Evolutionary conservation across 306 rosid species (phyloP).

Genomic region (Styphnolobium japonicum): DNA sequence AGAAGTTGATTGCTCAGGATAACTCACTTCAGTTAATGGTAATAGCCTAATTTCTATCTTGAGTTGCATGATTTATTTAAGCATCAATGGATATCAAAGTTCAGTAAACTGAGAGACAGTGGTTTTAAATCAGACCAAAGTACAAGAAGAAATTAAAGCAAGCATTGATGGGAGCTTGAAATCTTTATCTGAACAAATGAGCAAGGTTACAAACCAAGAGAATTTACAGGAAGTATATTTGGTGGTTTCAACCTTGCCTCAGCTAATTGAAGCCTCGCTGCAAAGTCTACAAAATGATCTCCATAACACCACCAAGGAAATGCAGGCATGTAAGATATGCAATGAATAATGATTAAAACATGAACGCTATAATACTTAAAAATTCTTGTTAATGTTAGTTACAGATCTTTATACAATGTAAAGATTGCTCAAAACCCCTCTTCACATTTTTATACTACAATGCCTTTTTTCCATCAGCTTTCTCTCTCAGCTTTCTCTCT

Average conservation of each 20-base stretch:
- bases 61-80: conserved; percentile 22
- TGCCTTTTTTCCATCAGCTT: not conserved
- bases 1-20: conserved; percentile 72
- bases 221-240: conserved; percentile 60
- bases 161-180: conserved; percentile 66
- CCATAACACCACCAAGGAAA: conserved; percentile 52
- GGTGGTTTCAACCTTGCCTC: conserved; percentile 65
- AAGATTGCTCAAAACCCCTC: conserved; percentile 18
- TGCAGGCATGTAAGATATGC: conserved; percentile 53
- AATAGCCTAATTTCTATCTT: conserved; percentile 29
- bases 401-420: not conserved
- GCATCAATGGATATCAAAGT: conserved; percentile 21
- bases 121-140: conserved; percentile 62
- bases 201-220: conserved; percentile 45
- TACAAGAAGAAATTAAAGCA: conserved; percentile 74
- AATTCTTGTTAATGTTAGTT: not conserved
- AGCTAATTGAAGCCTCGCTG: conserved; percentile 58
- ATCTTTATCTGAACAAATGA: conserved; percentile 58
- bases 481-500: not conserved
- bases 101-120: conserved; percentile 22
- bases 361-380: not conserved
- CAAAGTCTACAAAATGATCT: conserved; percentile 55
- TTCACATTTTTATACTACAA: not conserved
- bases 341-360: conserved; percentile 20
- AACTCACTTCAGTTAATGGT: conserved; percentile 71